Evolutionary conservation across 345 rosid species (phyloP), one percentile per base, ranked within the genome.

Genomic region (Microthlaspi erraticum): DNA sequence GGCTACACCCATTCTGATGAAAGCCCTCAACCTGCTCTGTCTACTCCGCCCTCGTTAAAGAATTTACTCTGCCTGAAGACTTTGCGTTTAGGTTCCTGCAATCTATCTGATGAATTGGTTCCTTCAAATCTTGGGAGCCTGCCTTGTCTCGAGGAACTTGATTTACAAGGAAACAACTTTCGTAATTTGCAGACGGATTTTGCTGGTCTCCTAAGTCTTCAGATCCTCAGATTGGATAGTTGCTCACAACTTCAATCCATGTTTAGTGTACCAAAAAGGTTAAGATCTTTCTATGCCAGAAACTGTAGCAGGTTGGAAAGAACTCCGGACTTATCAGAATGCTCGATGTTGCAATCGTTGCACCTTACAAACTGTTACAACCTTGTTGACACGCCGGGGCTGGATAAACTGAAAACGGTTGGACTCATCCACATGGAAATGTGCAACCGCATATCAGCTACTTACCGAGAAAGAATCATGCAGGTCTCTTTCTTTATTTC

Each of bases 241-340:
- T 72, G 76, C 76, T 72, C 20, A 62, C 7, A 34, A 18, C 76
- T 72, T 53, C 39, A 5, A 14, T 52, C 70, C 70, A 72, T 72
- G 33, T 3, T 7, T 16, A 63, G 70, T 72, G 43, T 72, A 8
- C 76, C 70, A 2, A 44, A 45, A 56, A 72, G 0, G 1, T 34
- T 53, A 64, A 60, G 43, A 52, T 63, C 69, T 1, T 62, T 72
- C 0, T 12, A 23, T 56, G 76, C 71, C 1, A 53, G 29, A 4
- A 66, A 41, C 42, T 66, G 71, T 11, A 6, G 2, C 60, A 31
- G 10, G 39, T 32, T 66, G 61, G 61, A 66, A 53, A 53, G 51
- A 53, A 66, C 76, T 52, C 69, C 63, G 4, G 69, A 71, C 2
- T 54, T 71, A 32, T 23, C 18, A 20, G 19, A 71, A 10, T 71